phyloP scores from a whole-genome alignment of 345 rosid genomes.

The Dipteronia sinensis region DNA sequence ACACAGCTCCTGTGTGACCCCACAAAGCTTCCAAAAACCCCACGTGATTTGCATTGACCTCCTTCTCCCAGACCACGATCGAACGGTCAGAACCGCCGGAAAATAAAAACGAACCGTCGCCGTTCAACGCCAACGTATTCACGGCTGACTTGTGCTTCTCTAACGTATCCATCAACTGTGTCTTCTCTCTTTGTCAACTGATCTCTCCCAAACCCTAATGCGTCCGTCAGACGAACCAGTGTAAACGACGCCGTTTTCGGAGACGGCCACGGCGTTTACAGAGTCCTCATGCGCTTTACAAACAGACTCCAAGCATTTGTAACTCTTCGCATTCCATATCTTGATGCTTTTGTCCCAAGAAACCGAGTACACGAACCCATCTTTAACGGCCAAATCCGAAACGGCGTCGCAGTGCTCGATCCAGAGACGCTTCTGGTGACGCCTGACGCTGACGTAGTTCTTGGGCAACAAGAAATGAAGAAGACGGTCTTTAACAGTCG shows the following conservation, averaged over 20 bases:
- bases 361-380: slow-evolving; percentile 45
- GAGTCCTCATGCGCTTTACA: slow-evolving; percentile 48
- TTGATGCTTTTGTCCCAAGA: slow-evolving; percentile 59
- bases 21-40: slow-evolving; percentile 35
- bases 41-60: slow-evolving; percentile 20
- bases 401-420: slow-evolving; percentile 51
- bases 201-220: slow-evolving; percentile 45
- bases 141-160: slow-evolving; percentile 44
- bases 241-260: slow-evolving; percentile 39
- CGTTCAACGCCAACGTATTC: slow-evolving; percentile 44
- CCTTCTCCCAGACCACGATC: slow-evolving; percentile 46
- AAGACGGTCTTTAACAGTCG: slow-evolving; percentile 42
- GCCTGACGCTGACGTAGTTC: slow-evolving; percentile 45
- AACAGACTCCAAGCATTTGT: slow-evolving; percentile 48
- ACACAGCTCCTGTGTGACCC: slow-evolving; percentile 44
- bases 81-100: slow-evolving; percentile 46
- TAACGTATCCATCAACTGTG: slow-evolving; percentile 38
- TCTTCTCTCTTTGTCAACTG: slow-evolving; percentile 1
- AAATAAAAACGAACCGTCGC: slow-evolving; percentile 37
- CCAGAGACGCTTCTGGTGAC: slow-evolving; percentile 55
- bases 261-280: slow-evolving; percentile 41
- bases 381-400: slow-evolving; percentile 35
- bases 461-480: slow-evolving; percentile 32
- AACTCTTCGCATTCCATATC: slow-evolving; percentile 35
- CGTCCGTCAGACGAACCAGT: slow-evolving; percentile 46